These are phyloP conservation scores for Teunomyces tritomae DNA, from an alignment of 805 yeast genomes.

Conservation along the genomic window DNA sequence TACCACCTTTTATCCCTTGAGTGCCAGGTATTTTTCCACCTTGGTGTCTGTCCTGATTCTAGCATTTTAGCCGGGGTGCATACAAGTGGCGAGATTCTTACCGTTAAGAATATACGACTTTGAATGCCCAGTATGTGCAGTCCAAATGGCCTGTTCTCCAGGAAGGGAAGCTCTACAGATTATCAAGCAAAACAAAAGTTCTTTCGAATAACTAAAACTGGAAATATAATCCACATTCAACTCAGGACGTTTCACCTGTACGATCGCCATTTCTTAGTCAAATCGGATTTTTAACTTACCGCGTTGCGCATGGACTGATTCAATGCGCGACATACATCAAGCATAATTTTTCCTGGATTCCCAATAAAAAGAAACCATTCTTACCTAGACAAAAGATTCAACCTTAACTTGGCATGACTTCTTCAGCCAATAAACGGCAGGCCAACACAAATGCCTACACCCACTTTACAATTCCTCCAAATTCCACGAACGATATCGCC, in stretches of 20 bases:
- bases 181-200: too few relatives aligned
- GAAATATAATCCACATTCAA: not conserved
- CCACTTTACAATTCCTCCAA: not conserved
- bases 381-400: not conserved
- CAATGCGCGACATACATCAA: not conserved
- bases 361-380: not conserved
- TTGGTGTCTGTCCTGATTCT: not conserved
- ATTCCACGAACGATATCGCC: not conserved
- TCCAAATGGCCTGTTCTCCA: too few relatives aligned
- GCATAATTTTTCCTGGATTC: not conserved
- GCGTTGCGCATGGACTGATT: not conserved
- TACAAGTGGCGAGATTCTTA: not conserved
- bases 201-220: not conserved
- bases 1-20: too few relatives aligned
- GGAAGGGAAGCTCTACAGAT: too few relatives aligned
- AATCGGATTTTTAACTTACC: not conserved
- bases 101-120: too few relatives aligned
- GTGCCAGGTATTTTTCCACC: not conserved
- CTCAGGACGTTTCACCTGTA: not conserved
- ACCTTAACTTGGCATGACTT: not conserved
- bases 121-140: too few relatives aligned
- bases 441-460: constrained; percentile 1
- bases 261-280: not conserved
- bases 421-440: not conserved
- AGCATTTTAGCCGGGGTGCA: not conserved